Evolutionary conservation across 805 yeast genomes (phyloP).

Genomic region (Pichia rugopelliculosa): DNA sequence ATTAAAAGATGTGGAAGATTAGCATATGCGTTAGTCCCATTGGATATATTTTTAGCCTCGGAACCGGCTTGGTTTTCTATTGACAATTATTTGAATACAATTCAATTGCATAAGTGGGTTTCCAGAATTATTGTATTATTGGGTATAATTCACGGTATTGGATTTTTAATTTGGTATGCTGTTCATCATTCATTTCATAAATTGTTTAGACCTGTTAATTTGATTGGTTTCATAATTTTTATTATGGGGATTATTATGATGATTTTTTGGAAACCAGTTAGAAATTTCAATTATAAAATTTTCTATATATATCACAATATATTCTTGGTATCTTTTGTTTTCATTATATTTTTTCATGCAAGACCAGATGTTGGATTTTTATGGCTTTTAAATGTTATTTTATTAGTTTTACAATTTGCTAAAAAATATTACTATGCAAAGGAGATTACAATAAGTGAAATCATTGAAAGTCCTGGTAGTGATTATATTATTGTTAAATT

Average conservation of each 20-base stretch:
- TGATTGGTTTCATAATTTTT: slow-evolving; percentile 45
- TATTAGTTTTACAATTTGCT: slow-evolving; percentile 33
- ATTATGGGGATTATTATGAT: slow-evolving; percentile 30
- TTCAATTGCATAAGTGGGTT: slow-evolving; percentile 64
- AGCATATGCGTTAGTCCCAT: slow-evolving; percentile 49
- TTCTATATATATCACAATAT: slow-evolving; percentile 55
- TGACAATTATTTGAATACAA: slow-evolving; percentile 44
- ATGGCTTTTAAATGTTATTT: slow-evolving; percentile 21
- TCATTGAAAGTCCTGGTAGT: slow-evolving; percentile 13
- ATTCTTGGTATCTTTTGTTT: slow-evolving; percentile 38
- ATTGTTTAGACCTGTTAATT: slow-evolving; percentile 33
- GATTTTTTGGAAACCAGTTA: slow-evolving; percentile 36
- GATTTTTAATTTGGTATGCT: slow-evolving; percentile 43
- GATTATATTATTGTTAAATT: slow-evolving; percentile 10
- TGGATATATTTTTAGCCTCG: slow-evolving; percentile 47
- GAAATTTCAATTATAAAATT: slow-evolving; percentile 41
- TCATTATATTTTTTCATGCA: slow-evolving; percentile 52
- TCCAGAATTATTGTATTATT: slow-evolving; percentile 47
- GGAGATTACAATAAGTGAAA: slow-evolving; percentile 16
- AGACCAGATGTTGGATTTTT: slow-evolving; percentile 54
- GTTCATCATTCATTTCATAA: slow-evolving; percentile 30
- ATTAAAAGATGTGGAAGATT: slow-evolving; percentile 58
- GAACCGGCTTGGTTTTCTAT: slow-evolving; percentile 46
- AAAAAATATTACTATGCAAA: slow-evolving; percentile 25
- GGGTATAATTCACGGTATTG: slow-evolving; percentile 44